phyloP scores from a whole-genome alignment of 352 stramenopile species.

The Phytophthora idaei region DNA sequence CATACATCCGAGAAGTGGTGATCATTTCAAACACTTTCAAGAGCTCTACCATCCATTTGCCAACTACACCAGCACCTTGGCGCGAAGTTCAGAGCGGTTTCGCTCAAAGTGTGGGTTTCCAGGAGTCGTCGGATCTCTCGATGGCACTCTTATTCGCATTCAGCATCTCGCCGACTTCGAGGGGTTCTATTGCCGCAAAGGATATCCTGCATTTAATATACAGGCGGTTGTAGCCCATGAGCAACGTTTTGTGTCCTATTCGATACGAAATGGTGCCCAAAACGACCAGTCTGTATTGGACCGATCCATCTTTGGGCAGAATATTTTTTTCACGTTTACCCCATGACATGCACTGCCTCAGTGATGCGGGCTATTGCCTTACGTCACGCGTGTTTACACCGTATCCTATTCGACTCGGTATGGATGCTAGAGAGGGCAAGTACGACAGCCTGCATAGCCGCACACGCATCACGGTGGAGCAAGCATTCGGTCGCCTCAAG shows the following conservation, averaged over 20 bases:
- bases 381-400: background rate
- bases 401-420: background rate
- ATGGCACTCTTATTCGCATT: background rate
- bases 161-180: background rate
- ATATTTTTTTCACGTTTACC: background rate
- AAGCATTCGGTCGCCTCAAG: background rate
- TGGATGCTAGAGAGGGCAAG: background rate
- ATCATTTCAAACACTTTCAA: background rate
- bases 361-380: background rate
- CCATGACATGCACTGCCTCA: background rate
- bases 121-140: background rate
- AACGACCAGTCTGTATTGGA: background rate
- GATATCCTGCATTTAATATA: background rate
- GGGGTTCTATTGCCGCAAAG: background rate
- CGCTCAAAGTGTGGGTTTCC: background rate
- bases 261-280: background rate
- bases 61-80: background rate
- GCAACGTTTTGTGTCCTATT: background rate
- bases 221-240: background rate
- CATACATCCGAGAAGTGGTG: background rate
- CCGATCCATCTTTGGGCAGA: background rate
- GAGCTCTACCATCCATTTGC: background rate
- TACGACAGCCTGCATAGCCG: background rate
- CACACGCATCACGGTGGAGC: background rate
- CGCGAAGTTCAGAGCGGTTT: background rate